Evolutionary conservation across 345 rosid species (phyloP).

Genomic region (Garcia nutans): DNA sequence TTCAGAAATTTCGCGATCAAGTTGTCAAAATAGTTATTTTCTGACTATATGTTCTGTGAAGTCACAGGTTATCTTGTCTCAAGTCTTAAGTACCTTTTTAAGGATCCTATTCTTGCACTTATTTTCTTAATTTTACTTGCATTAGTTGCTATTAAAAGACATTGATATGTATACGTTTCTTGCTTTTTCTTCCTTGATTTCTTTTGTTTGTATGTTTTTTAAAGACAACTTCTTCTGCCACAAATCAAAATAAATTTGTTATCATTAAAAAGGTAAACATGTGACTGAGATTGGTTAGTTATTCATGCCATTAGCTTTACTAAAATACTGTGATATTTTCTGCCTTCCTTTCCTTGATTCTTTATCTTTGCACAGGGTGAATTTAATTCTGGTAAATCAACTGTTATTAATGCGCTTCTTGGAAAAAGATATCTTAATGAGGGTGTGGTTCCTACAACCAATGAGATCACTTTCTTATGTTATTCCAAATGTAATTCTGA

Average conservation of each 20-base stretch:
- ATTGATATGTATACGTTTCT: not conserved
- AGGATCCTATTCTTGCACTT: not conserved
- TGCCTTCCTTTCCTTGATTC: conserved; percentile 9
- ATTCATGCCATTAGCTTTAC: conserved; percentile 14
- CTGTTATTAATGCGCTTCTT: conserved; percentile 90
- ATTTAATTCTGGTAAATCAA: conserved; percentile 93
- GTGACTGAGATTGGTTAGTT: not conserved
- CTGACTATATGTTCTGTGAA: not conserved
- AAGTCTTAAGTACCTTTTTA: not conserved
- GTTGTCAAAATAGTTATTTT: not conserved
- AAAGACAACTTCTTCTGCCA: not conserved
- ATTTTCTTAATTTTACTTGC: not conserved
- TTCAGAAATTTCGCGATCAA: not conserved
- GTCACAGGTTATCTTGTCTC: not conserved
- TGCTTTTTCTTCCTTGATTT: not conserved
- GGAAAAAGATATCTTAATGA: conserved; percentile 86
- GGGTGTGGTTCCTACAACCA: conserved; percentile 94
- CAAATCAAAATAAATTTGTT: not conserved
- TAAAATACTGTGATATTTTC: conserved; percentile 5
- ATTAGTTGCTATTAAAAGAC: not conserved
- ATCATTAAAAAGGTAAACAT: not conserved
- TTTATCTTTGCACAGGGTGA: conserved; percentile 61
- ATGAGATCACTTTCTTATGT: conserved; percentile 82
- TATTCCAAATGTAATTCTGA: conserved; percentile 59
- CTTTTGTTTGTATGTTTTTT: not conserved